phyloP scores from a whole-genome alignment of 2,329 filamentous ascomycete species.

The Aspergillus sojae region DNA sequence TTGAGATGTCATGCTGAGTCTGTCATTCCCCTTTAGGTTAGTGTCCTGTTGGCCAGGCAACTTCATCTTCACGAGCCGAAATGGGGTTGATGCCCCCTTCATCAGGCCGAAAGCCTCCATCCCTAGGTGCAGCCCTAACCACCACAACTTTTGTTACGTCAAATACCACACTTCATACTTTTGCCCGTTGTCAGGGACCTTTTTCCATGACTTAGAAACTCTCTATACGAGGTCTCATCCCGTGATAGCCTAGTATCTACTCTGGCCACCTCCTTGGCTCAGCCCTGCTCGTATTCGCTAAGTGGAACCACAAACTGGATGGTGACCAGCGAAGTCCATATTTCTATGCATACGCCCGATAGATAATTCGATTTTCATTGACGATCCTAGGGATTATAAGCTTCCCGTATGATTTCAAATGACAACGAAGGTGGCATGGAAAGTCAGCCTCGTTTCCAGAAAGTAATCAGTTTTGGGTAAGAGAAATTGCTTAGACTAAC shows the following conservation, averaged over 20 bases:
- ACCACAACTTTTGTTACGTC: background rate
- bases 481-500: background rate
- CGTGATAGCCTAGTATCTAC: background rate
- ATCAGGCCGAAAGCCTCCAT: constrained; percentile 8
- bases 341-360: background rate
- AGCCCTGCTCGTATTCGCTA: constrained; percentile 22
- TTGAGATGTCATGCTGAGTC: constrained; percentile 16
- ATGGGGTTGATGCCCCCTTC: constrained; percentile 5
- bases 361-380: background rate
- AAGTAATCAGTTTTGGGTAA: background rate
- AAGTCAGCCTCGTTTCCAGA: background rate
- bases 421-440: background rate
- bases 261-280: background rate
- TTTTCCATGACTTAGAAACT: background rate
- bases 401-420: background rate
- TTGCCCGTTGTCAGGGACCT: background rate
- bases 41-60: constrained; percentile 22
- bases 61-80: constrained; percentile 3
- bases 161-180: background rate
- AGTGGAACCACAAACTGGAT: background rate
- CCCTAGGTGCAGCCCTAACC: background rate
- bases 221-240: constrained; percentile 2
- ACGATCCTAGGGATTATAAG: background rate
- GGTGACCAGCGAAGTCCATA: background rate
- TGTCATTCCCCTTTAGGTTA: constrained; percentile 15